Base-by-base conservation (phyloP, 1,139 yeast genomes). In the Nadsonia commutata region DNA sequence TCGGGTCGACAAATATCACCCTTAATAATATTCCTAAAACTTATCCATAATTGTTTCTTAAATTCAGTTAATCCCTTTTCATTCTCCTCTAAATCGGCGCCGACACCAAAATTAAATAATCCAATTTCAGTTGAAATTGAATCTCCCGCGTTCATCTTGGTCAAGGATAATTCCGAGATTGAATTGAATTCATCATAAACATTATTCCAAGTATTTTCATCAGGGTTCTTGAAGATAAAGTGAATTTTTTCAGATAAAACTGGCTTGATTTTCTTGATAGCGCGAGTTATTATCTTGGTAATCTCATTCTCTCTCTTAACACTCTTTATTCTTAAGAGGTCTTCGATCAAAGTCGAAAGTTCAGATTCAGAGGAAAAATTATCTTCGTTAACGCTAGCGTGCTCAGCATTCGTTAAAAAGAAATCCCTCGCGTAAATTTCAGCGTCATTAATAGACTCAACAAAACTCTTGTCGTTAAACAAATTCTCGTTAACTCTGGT, bases 91-190 rank as follows among this genome's bases (percentile, higher is more conserved):
- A 52, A 56, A 2, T 68, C 45, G 1, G 78, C 70, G 2, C 85
- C 95, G 31, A 81, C 64, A 20, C 72, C 75, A 54, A 85, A 83
- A 54, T 84, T 86, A 50, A 63, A 70, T 0, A 58, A 39, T 1
- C 55, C 59, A 4, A 51, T 50, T 31, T 42, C 38, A 7, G 39
- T 39, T 13, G 37, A 23, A 18, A 20, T 40, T 36, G 50, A 48
- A 47, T 51, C 66, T 20, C 56, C 61, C n/a, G 44, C 36, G 21
- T 42, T 40, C 16, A 42, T 42, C 17, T 36, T 39, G 16, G 48
- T 46, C 40, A 72, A 49, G 1, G 60, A 57, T 2, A 55, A 60
- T 1, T 56, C 53, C 13, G 70, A 53, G 2, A 72, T 60, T 1
- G 53, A 47, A 8, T 71, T 62, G 59, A 85, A 81, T 37, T 65